Conservation (phyloP, 345 rosid species). For the Sonneratia caseolaris region DNA sequence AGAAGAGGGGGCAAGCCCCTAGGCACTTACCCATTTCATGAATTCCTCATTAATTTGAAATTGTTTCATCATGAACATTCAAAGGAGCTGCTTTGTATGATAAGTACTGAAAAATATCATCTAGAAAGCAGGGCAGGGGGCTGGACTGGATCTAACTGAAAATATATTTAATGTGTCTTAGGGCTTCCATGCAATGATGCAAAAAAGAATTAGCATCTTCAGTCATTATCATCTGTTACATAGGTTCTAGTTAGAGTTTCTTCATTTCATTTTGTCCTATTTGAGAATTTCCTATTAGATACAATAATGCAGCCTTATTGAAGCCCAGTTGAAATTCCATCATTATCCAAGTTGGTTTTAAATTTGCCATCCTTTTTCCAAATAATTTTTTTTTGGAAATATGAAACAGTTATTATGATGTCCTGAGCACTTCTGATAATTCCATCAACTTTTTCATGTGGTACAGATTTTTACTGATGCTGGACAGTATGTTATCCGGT, state of each 20-base stretch:
- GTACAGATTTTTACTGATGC: conserved; percentile 91
- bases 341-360: not conserved
- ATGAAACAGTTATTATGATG: not conserved
- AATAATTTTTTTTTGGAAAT: not conserved
- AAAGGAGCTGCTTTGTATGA: not conserved
- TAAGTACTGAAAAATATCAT: not conserved
- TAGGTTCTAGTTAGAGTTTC: not conserved
- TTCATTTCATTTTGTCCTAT: not conserved
- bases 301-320: not conserved
- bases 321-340: not conserved
- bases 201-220: not conserved
- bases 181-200: conserved; percentile 1
- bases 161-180: not conserved
- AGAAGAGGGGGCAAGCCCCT: not conserved
- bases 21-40: not conserved
- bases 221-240: not conserved
- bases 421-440: not conserved
- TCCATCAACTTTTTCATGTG: conserved; percentile 4
- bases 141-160: not conserved
- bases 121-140: not conserved
- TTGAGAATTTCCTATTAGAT: not conserved
- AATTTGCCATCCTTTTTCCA: not conserved
- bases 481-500: conserved; percentile 90
- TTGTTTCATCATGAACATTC: not conserved
- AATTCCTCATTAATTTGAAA: too few relatives aligned